These are phyloP conservation scores for Suhomyces taliae DNA, from an alignment of 1,139 yeast genomes.

Conservation along the genomic window DNA sequence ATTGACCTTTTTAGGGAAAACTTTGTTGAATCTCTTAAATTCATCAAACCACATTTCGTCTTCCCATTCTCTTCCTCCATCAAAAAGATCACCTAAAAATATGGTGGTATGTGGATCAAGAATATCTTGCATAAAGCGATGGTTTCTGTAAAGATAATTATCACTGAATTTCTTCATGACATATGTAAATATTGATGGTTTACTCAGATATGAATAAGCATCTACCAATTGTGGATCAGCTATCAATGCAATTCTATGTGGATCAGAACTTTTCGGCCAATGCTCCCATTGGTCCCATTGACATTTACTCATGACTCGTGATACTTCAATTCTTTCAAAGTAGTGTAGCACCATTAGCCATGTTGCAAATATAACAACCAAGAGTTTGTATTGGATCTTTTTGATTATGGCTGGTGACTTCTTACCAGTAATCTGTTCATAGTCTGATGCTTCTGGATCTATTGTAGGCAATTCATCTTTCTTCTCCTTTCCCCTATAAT, in stretches of 20 bases:
- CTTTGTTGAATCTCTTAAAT: constrained; percentile 59
- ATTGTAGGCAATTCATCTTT: not conserved
- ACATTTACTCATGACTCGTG: constrained; percentile 49
- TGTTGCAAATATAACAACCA: not conserved
- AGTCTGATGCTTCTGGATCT: not conserved
- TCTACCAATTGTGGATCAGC: constrained; percentile 97
- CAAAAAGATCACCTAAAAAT: constrained; percentile 88
- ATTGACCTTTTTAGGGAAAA: constrained; percentile 56
- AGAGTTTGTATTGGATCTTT: not conserved
- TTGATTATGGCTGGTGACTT: not conserved
- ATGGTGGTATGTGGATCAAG: constrained; percentile 75
- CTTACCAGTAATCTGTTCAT: not conserved
- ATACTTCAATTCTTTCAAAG: constrained; percentile 61
- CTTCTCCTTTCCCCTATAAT: constrained; percentile 17
- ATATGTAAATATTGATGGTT: constrained; percentile 47
- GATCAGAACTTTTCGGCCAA: constrained; percentile 40
- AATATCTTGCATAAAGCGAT: constrained; percentile 55
- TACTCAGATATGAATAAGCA: constrained; percentile 64
- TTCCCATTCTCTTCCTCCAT: constrained; percentile 92
- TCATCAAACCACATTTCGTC: constrained; percentile 68
- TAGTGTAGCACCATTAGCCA: constrained; percentile 51
- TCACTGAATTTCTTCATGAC: constrained; percentile 58
- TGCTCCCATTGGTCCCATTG: constrained; percentile 66
- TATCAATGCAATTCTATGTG: constrained; percentile 67
- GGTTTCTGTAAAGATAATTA: constrained; percentile 76